Conservation (phyloP, 371 early-diverging fungal species). For the Nematocida sp. region DNA sequence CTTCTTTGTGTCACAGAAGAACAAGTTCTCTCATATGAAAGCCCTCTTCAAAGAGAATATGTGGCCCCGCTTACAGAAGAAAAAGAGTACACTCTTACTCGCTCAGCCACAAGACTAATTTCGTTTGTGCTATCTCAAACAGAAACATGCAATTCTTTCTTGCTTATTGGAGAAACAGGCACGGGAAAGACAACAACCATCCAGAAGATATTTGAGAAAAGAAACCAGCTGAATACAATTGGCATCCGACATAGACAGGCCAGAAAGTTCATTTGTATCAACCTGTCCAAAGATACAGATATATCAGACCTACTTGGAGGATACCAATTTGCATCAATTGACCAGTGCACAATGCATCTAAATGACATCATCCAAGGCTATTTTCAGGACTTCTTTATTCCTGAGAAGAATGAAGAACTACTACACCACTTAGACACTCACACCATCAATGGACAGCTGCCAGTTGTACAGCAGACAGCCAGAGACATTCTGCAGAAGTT, state of each 20-base stretch:
- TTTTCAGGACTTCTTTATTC: conserved; percentile 38
- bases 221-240: conserved; percentile 46
- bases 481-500: conserved; percentile 11
- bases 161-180: conserved; percentile 96
- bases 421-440: not conserved
- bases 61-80: not conserved
- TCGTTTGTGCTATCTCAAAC: not conserved
- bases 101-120: conserved; percentile 13
- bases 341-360: conserved; percentile 32
- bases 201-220: conserved; percentile 77
- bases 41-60: not conserved
- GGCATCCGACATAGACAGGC: conserved; percentile 67
- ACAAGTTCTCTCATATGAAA: not conserved
- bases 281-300: conserved; percentile 93
- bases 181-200: conserved; percentile 96
- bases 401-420: conserved; percentile 13
- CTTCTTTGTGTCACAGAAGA: conserved; percentile 19
- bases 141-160: conserved; percentile 65
- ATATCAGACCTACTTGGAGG: conserved; percentile 83
- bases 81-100: conserved; percentile 35
- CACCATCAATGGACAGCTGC: not conserved
- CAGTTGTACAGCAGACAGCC: conserved; percentile 1
- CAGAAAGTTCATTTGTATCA: conserved; percentile 70
- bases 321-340: conserved; percentile 57
- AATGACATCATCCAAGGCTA: conserved; percentile 41